Percentiles rank a stretch among this genome's conserved stretches.
Evolutionary conservation across 176 grass and related monocot genomes (phyloP).

Genomic region (Dendrocalamus sinicus): DNA sequence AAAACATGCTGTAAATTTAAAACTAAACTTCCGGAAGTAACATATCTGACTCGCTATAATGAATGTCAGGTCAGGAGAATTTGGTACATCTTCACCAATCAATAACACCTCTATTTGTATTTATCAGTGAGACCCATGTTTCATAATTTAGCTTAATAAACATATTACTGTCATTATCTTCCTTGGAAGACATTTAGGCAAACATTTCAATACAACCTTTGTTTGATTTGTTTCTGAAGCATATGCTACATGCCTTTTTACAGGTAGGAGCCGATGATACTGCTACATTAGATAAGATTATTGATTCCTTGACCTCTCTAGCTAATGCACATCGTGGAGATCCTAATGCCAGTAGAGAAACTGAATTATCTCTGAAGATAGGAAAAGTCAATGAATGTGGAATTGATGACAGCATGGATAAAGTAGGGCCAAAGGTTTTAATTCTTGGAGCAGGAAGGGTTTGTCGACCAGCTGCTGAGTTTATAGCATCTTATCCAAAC

Average conservation of each 20-base stretch:
- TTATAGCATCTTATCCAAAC: constrained; percentile 62
- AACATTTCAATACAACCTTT: neutral
- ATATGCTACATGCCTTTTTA: constrained; percentile 36
- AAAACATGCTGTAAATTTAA: neutral
- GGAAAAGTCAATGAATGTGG: constrained; percentile 65
- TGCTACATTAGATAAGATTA: constrained; percentile 69
- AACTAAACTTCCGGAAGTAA: neutral
- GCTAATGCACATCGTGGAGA: constrained; percentile 60
- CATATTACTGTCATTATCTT: neutral
- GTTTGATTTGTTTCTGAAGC: constrained; percentile 42
- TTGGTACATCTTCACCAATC: too few species aligned
- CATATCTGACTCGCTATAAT: too few species aligned
- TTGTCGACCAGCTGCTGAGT: constrained; percentile 84
- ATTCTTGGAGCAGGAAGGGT: constrained; percentile 95
- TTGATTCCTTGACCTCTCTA: constrained; percentile 76
- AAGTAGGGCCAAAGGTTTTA: constrained; percentile 67
- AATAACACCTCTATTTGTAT: neutral
- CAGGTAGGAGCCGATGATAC: constrained; percentile 86
- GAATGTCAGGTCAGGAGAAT: too few species aligned
- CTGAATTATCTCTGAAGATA: constrained; percentile 77
- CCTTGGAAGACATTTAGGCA: neutral
- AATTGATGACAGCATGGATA: constrained; percentile 40
- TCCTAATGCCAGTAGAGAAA: constrained; percentile 49
- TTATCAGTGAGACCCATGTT: neutral
- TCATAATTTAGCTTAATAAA: neutral